Conservation (phyloP, 1,139 yeast genomes). For the Kodamaea sp. region DNA sequence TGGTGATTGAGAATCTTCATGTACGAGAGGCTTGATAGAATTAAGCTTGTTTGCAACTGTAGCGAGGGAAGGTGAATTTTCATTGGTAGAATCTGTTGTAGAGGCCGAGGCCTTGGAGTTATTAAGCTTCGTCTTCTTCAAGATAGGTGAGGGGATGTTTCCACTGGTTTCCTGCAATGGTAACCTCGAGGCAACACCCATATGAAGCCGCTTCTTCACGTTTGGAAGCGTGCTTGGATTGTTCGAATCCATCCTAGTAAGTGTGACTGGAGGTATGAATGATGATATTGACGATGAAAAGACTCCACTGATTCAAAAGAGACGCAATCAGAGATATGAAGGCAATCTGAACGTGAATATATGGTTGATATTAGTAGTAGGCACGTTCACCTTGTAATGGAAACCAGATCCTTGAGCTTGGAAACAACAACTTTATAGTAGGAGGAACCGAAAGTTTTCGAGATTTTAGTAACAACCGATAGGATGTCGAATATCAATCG, state of each 20-base stretch:
- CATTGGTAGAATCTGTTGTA: neutral
- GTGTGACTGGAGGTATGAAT: no score
- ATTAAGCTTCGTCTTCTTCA: constrained; percentile 31
- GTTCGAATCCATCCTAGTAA: constrained; percentile 7
- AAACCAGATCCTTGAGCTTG: no score
- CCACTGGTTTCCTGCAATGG: constrained; percentile 47
- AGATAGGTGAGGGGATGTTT: constrained; percentile 42
- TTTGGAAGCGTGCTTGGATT: constrained; percentile 4
- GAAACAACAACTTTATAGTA: no score
- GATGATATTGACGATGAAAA: no score
- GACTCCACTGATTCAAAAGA: no score
- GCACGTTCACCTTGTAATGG: no score
- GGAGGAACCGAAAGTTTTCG: no score
- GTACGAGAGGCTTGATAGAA: neutral
- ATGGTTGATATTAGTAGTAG: no score
- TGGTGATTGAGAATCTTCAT: constrained; percentile 1
- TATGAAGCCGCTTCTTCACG: constrained; percentile 14
- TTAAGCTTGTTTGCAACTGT: constrained; percentile 1
- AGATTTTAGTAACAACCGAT: no score
- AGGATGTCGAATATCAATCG: no score
- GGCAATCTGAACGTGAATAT: no score
- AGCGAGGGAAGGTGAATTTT: neutral
- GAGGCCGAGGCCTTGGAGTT: constrained; percentile 4
- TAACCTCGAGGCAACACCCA: constrained; percentile 25
- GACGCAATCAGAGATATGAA: no score